Evolutionary conservation across 441 rosid species (phyloP), one percentile per base, ranked within the genome.

Genomic region (Aleurites moluccanus): DNA sequence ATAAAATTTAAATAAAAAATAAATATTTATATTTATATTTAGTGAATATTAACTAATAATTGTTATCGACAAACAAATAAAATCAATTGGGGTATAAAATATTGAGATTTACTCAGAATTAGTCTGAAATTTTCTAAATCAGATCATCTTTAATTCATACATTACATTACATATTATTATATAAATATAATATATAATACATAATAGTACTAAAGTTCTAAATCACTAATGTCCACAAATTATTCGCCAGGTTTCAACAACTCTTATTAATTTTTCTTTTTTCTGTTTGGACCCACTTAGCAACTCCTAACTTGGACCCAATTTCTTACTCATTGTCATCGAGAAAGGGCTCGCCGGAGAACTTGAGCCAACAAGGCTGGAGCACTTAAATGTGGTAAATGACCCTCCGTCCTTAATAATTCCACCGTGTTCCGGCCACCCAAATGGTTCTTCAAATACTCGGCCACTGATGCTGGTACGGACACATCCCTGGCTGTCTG

Each of bases 321-420:
- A 3, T 47, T 16, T 10, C 14, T 47, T 47, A 16, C 56, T n/a
- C 20, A 52, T 18, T 4, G 56, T 81, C 88, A 86, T 76, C 94
- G 88, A 9, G 84, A 65, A 62, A 94, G 89, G 33, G 92, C 94
- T 73, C 93, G 90, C 79, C 88, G 86, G 86, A 94, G 88, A 6
- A 77, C 86, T 53, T 84, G 94, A 9, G 91, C 92, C 52, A 94
- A 75, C 74, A 83, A 75, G 10, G 78, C 91, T 59, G 97, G 98
- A n/a, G 96, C 89, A 80, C 99, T 95, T 73, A 95, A 81, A 82
- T 93, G 99, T 6, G 98, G 99, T 77, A 95, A 85, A 73, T 95
- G 99, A 50, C 98, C 99, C 33, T 95, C 99, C 3, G 92, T 83
- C 16, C 89, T 73, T 73, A 91, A 80, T 72, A 89, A 83, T 81